These are phyloP conservation scores for Sedum album DNA, from an alignment of 164 flowering plant genomes.

Conservation along the genomic window DNA sequence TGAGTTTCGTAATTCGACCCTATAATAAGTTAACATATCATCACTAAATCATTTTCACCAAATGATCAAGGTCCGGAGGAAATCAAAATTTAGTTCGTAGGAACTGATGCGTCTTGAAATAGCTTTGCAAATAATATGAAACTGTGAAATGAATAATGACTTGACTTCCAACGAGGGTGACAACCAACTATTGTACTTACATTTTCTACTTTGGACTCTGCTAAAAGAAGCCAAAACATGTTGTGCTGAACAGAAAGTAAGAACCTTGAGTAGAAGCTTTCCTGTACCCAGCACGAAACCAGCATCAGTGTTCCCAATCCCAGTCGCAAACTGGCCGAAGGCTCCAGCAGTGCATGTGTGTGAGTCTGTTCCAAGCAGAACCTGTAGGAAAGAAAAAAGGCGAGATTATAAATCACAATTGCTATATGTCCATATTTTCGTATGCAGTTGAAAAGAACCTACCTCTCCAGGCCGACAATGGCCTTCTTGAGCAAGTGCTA, in stretches of 20 bases:
- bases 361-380: slow-evolving; percentile 92
- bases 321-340: slow-evolving; percentile 99
- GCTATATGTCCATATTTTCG: too few relatives aligned
- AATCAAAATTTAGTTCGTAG: neutral
- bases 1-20: too few relatives aligned
- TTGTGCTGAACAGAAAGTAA: neutral
- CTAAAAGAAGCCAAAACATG: neutral
- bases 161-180: neutral
- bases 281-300: slow-evolving; percentile 95
- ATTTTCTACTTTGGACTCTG: neutral
- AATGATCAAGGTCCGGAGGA: neutral
- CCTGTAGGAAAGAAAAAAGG: slow-evolving; percentile 30
- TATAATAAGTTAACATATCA: too few relatives aligned
- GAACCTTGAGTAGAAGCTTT: slow-evolving; percentile 81
- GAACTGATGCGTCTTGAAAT: neutral
- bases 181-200: too few relatives aligned
- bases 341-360: slow-evolving; percentile 99
- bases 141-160: neutral
- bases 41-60: neutral
- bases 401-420: neutral
- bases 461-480: slow-evolving; percentile 99
- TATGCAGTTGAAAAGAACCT: slow-evolving; percentile 1
- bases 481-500: slow-evolving; percentile 99
- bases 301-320: slow-evolving; percentile 98
- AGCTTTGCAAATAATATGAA: neutral